Percentiles rank a stretch among this genome's conserved stretches.
phyloP scores from a whole-genome alignment of 2,329 filamentous ascomycete genomes.

The Beauveria brongniartii region DNA sequence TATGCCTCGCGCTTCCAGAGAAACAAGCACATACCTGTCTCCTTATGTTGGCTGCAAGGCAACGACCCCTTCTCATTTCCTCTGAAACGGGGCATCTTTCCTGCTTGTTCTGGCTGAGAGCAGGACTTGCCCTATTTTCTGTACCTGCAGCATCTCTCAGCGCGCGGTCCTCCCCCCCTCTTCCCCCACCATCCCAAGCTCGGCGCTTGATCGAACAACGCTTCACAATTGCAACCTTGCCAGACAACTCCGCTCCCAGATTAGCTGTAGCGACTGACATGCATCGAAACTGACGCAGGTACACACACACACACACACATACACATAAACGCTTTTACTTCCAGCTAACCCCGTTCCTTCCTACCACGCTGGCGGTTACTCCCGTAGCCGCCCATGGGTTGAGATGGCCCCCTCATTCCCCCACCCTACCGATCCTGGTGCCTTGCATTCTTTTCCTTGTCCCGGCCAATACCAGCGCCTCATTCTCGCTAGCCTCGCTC shows the following conservation, averaged over 20 bases:
- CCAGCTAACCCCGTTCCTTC: background rate
- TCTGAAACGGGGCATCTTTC: too few species aligned
- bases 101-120: background rate
- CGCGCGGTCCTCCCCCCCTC: too few species aligned
- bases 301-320: background rate
- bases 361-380: background rate
- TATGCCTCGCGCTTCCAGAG: background rate
- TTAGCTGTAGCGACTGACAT: background rate
- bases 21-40: background rate
- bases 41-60: background rate
- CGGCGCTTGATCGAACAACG: constrained; percentile 5
- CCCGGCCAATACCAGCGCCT: constrained; percentile 1
- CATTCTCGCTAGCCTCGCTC: background rate
- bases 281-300: background rate
- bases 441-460: background rate
- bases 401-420: background rate
- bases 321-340: background rate
- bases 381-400: background rate
- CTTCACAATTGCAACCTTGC: background rate
- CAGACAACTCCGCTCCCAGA: too few species aligned
- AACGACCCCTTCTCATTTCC: constrained; percentile 10
- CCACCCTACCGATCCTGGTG: background rate
- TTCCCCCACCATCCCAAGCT: background rate
- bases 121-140: background rate
- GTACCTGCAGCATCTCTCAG: background rate